These are phyloP conservation scores for Paxillus ammoniavirescens DNA, from an alignment of 768 basidiomycete genomes.

Conservation along the genomic window DNA sequence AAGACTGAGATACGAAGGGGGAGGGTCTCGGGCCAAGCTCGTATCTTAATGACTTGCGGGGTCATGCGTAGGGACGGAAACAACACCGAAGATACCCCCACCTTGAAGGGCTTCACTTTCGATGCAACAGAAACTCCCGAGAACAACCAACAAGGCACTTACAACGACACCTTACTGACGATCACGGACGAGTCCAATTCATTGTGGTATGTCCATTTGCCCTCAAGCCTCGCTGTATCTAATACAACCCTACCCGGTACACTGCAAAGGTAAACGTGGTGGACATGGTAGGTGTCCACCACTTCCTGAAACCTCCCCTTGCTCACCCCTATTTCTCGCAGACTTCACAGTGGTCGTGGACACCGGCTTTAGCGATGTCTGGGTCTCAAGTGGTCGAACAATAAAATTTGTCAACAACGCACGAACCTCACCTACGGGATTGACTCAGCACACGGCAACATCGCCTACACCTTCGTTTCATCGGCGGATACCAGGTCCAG, in stretches of 20 bases:
- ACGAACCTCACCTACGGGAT: conserved; percentile 18
- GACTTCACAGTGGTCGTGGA: conserved; percentile 28
- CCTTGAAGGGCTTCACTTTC: conserved; percentile 20
- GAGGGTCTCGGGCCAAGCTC: too few species aligned
- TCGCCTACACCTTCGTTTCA: conserved; percentile 34
- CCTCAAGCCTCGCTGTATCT: too few species aligned
- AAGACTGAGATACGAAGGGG: too few species aligned
- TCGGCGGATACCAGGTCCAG: conserved; percentile 31
- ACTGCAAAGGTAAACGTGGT: too few species aligned
- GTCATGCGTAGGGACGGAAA: conserved; percentile 8
- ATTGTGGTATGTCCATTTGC: too few species aligned
- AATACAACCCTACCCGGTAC: too few species aligned
- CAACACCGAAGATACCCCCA: neutral
- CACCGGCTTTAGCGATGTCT: conserved; percentile 33
- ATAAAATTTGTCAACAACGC: conserved; percentile 22
- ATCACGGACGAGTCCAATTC: conserved; percentile 21
- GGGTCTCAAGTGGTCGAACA: conserved; percentile 24
- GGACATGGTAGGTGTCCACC: too few species aligned
- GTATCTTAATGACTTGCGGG: neutral
- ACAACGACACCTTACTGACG: conserved; percentile 21
- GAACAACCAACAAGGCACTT: conserved; percentile 16
- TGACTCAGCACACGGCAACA: conserved; percentile 35
- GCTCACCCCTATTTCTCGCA: neutral
- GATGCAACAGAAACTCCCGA: conserved; percentile 14
- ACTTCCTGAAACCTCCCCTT: neutral